A percentile compares a stretch with the other conserved stretches of the same genome.
These are phyloP conservation scores for Colletotrichum sp. DNA, from an alignment of 2,329 filamentous ascomycete species.

Conservation along the genomic window DNA sequence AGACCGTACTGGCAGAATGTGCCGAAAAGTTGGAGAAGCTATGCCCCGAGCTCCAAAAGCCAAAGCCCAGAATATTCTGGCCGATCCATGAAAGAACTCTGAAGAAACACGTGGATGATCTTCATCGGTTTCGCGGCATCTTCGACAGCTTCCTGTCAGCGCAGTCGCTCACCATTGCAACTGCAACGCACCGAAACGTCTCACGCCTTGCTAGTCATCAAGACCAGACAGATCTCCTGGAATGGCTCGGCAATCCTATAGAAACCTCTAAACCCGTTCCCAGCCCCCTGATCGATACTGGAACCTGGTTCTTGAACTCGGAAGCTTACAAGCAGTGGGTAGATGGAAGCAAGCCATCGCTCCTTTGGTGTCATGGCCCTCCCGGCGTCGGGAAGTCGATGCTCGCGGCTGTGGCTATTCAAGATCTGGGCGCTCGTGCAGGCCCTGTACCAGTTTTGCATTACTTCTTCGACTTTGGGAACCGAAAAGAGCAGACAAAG, in stretches of 20 bases:
- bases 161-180: too few species aligned
- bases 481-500: accelerated
- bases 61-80: too few species aligned
- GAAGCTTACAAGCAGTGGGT: background rate
- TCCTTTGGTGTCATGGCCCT: background rate
- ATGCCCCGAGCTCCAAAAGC: too few species aligned
- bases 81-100: too few species aligned
- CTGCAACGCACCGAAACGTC: too few species aligned
- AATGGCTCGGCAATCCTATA: background rate
- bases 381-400: background rate
- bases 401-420: accelerated
- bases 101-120: too few species aligned
- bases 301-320: background rate
- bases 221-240: background rate
- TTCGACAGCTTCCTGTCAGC: too few species aligned
- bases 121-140: too few species aligned
- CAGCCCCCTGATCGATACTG: accelerated
- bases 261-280: background rate
- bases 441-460: background rate
- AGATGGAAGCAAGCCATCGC: background rate
- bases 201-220: background rate
- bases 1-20: too few species aligned
- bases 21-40: too few species aligned
- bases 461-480: background rate
- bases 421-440: accelerated